phyloP scores from a whole-genome alignment of 345 rosid genomes.

The Angophora floribunda region DNA sequence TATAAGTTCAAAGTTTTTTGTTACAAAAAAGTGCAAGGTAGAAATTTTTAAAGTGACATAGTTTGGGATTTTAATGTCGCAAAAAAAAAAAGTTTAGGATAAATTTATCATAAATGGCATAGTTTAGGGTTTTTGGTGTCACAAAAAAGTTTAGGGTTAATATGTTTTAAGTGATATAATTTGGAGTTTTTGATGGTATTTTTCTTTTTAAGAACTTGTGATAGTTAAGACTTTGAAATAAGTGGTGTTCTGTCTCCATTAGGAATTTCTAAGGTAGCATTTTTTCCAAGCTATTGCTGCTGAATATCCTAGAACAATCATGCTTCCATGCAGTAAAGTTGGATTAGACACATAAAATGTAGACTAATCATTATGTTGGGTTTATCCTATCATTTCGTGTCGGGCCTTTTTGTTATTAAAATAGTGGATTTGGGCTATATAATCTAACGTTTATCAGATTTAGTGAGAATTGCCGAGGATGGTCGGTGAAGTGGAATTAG shows the following conservation, averaged over 20 bases:
- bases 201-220: neutral
- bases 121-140: no score
- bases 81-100: no score
- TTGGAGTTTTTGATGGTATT: no score
- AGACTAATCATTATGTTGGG: neutral
- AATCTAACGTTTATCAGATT: neutral
- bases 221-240: neutral
- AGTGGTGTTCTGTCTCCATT: neutral
- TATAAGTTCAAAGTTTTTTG: no score
- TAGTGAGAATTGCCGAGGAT: neutral
- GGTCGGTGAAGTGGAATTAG: neutral
- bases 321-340: neutral
- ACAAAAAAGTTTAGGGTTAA: no score
- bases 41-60: no score
- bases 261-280: neutral
- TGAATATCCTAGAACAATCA: neutral
- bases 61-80: no score
- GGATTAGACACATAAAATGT: neutral
- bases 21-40: no score
- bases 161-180: no score
- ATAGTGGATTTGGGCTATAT: neutral
- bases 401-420: no score
- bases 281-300: neutral
- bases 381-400: neutral
- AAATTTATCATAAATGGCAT: no score